A percentile compares a stretch with the other conserved stretches of the same genome.
These are phyloP conservation scores for Eucalyptus viminalis DNA, from an alignment of 345 rosid species.

Conservation along the genomic window DNA sequence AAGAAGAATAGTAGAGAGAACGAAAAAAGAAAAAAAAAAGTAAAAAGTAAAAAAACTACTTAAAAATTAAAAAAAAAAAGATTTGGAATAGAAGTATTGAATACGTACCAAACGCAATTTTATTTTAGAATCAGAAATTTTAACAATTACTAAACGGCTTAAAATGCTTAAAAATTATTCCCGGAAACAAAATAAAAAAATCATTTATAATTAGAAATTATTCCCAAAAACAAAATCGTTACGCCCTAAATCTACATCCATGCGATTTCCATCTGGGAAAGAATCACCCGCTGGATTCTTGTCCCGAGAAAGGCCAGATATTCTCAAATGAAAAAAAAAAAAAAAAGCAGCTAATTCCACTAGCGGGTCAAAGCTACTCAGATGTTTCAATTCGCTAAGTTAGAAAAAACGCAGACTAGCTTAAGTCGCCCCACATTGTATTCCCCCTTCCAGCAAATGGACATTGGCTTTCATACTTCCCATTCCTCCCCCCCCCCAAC, in stretches of 20 bases:
- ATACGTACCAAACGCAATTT: too few relatives aligned
- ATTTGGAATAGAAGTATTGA: too few relatives aligned
- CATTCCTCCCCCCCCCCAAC: not conserved
- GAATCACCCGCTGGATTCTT: not conserved
- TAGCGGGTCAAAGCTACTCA: not conserved
- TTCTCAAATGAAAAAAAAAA: not conserved
- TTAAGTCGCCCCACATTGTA: not conserved
- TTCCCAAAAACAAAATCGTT: too few relatives aligned
- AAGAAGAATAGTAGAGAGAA: too few relatives aligned
- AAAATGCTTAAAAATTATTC: too few relatives aligned
- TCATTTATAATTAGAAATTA: too few relatives aligned
- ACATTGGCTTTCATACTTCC: not conserved
- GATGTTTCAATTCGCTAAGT: not conserved
- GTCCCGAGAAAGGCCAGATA: not conserved
- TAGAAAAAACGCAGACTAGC: not conserved
- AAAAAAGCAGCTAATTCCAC: not conserved
- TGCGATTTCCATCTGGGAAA: not conserved
- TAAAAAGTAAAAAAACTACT: too few relatives aligned
- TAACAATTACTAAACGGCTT: too few relatives aligned
- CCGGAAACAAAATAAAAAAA: too few relatives aligned
- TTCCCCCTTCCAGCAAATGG: not conserved
- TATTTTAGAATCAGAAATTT: too few relatives aligned
- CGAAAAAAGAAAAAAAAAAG: too few relatives aligned
- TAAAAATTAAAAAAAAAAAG: too few relatives aligned
- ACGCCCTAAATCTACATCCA: not conserved